These are phyloP conservation scores for Beauveria scarabaeidicola DNA, from an alignment of 2,329 filamentous ascomycete genomes.

Conservation along the genomic window DNA sequence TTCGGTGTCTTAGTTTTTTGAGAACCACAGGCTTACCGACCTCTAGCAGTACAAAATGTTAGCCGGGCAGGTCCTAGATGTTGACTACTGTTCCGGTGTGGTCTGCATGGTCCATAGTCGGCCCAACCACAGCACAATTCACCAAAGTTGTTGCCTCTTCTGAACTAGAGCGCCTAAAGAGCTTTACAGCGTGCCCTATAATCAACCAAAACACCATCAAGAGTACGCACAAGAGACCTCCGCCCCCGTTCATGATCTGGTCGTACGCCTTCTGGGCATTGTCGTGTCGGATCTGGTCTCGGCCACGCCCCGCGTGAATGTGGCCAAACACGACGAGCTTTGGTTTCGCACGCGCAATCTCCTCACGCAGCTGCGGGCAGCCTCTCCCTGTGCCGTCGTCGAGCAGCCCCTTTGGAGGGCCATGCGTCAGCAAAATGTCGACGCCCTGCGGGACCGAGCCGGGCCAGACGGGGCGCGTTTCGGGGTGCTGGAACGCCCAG, in stretches of 20 bases:
- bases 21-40: too few relatives aligned
- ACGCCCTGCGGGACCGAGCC: conserved; percentile 17
- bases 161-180: background rate
- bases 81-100: background rate
- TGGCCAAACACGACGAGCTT: conserved; percentile 31
- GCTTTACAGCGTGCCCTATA: background rate
- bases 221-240: background rate
- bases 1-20: too few relatives aligned
- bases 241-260: conserved; percentile 1
- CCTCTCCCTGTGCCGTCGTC: conserved; percentile 24
- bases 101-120: background rate
- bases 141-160: background rate
- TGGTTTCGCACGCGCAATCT: conserved; percentile 24
- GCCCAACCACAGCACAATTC: conserved; percentile 3
- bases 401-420: conserved; percentile 26
- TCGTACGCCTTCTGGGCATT: conserved; percentile 20
- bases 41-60: too few relatives aligned
- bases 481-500: conserved; percentile 34
- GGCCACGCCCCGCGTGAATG: conserved; percentile 26
- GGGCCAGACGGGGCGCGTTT: conserved; percentile 18
- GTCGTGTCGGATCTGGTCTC: conserved; percentile 20
- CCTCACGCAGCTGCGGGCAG: conserved; percentile 22
- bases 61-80: background rate
- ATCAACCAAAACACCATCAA: background rate
- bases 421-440: conserved; percentile 32